phyloP scores from a whole-genome alignment of 192 early-diverging fungal species.

The Coemansia aciculifera region DNA sequence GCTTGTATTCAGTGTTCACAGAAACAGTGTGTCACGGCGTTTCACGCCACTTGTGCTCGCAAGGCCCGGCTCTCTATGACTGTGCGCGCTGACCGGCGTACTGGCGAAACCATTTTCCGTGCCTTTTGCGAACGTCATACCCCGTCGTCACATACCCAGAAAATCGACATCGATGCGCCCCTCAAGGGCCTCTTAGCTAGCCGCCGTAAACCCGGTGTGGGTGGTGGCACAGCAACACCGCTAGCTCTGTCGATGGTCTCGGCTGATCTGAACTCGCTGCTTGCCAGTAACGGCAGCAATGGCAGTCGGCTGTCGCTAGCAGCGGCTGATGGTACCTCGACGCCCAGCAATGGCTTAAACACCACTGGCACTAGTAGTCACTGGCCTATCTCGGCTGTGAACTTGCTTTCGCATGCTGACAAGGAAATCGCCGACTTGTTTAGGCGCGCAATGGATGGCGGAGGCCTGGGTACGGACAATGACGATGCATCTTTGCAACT shows the following conservation, averaged over 20 bases:
- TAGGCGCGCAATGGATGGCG: slow-evolving; percentile 4
- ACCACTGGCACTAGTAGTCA: background rate
- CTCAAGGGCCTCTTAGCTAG: slow-evolving; percentile 16
- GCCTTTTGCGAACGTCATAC: slow-evolving; percentile 92
- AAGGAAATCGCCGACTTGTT: slow-evolving; percentile 12
- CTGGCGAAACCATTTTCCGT: slow-evolving; percentile 65
- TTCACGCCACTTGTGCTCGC: slow-evolving; percentile 92
- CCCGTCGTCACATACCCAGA: slow-evolving; percentile 59
- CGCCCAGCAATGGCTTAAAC: background rate
- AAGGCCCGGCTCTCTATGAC: slow-evolving; percentile 86
- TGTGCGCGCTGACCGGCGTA: slow-evolving; percentile 61
- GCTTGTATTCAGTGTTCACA: slow-evolving; percentile 96
- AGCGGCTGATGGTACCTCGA: background rate
- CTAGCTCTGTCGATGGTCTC: slow-evolving; percentile 26
- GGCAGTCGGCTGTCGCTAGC: background rate
- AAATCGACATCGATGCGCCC: slow-evolving; percentile 36
- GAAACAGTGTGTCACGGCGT: slow-evolving; percentile 85
- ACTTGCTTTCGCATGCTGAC: slow-evolving; percentile 2
- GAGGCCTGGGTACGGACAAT: background rate
- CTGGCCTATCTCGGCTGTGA: slow-evolving; percentile 16
- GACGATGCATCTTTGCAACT: slow-evolving; percentile 46
- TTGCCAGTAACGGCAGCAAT: slow-evolving; percentile 8
- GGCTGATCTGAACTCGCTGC: slow-evolving; percentile 21
- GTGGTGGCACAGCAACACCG: slow-evolving; percentile 3
- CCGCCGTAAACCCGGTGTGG: slow-evolving; percentile 14